phyloP scores from a whole-genome alignment of 225 moss, liverwort and hornwort species.

The Ulota crispa region DNA sequence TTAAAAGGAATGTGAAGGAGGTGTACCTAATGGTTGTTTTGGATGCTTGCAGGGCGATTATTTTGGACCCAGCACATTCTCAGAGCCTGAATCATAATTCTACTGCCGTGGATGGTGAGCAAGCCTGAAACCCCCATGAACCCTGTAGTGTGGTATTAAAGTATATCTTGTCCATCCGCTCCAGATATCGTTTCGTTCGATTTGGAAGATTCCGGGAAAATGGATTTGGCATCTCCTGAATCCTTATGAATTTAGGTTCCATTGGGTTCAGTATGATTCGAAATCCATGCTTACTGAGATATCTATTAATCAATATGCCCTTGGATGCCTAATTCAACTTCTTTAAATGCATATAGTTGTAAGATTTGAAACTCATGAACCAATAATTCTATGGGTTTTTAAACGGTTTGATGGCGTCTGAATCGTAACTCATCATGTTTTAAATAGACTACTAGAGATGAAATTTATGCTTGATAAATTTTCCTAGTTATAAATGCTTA shows the following conservation, averaged over 20 bases:
- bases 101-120: conserved; percentile 60
- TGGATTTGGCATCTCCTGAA: neutral
- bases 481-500: neutral
- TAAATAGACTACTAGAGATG: neutral
- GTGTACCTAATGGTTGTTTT: conserved; percentile 5
- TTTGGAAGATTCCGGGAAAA: neutral
- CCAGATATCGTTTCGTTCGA: neutral
- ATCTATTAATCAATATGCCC: neutral
- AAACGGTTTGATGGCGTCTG: neutral
- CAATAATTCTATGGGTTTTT: neutral
- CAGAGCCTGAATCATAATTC: conserved; percentile 56
- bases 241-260: neutral
- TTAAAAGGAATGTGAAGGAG: neutral
- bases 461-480: neutral
- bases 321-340: neutral
- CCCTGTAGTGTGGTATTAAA: neutral
- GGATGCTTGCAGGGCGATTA: conserved; percentile 53
- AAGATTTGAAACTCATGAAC: neutral
- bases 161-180: neutral
- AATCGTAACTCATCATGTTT: neutral
- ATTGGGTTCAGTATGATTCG: neutral
- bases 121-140: conserved; percentile 8
- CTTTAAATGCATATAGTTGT: neutral
- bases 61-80: conserved; percentile 64
- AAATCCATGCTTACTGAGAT: neutral